phyloP scores from a whole-genome alignment of 129 eudicot species.

The Artemisia annua region DNA sequence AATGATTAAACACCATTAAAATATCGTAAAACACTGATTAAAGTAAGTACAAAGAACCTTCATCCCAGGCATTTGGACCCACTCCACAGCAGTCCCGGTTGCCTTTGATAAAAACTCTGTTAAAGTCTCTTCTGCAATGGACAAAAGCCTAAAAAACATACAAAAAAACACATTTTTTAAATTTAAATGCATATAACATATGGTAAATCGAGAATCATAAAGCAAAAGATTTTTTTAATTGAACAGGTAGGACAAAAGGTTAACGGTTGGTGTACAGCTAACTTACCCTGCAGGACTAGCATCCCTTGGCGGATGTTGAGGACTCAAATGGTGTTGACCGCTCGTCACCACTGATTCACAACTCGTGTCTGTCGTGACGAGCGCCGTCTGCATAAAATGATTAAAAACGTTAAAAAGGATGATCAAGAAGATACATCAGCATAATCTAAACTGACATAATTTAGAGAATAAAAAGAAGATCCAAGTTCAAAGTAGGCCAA shows the following conservation, averaged over 20 bases:
- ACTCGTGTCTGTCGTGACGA: conserved; percentile 76
- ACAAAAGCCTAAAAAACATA: conserved; percentile 69
- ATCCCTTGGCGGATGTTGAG: conserved; percentile 83
- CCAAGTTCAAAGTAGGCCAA: neutral
- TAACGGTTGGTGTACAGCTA: neutral
- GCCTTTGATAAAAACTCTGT: conserved; percentile 93
- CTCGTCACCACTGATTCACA: conserved; percentile 85
- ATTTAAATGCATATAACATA: conserved; percentile 14
- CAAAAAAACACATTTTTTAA: conserved; percentile 30
- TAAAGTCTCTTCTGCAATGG: conserved; percentile 93
- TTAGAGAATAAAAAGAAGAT: neutral
- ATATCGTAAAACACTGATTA: conserved; percentile 19
- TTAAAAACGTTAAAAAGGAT: neutral
- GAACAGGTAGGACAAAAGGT: neutral
- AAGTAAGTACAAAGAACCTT: conserved; percentile 52
- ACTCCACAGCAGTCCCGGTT: conserved; percentile 91
- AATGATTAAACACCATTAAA: conserved; percentile 30
- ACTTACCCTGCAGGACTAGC: conserved; percentile 86
- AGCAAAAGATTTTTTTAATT: neutral
- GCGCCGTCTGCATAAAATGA: conserved; percentile 46
- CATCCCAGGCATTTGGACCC: conserved; percentile 98
- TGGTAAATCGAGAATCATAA: conserved; percentile 25
- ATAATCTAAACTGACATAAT: neutral
- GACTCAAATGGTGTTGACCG: conserved; percentile 70
- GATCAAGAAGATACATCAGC: neutral